A percentile compares a stretch with the other conserved stretches of the same genome.
Conservation (phyloP, 2,329 filamentous ascomycete genomes). For the Paracoccidioides lutzii region DNA sequence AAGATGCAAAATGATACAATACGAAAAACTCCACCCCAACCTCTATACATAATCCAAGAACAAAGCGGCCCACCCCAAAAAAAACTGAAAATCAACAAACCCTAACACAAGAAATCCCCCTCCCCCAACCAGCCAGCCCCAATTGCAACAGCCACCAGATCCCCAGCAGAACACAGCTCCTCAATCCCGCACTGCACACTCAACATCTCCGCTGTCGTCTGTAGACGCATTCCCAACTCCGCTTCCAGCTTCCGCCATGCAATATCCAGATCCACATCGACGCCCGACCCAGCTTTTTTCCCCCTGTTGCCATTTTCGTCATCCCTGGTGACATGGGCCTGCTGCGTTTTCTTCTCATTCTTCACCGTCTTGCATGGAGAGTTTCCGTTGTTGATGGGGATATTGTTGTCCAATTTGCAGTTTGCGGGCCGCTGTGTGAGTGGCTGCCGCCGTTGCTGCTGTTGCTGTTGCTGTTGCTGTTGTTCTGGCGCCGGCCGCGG, state of each 20-base stretch:
- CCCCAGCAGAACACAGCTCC: constrained; percentile 31
- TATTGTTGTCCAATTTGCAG: constrained; percentile 8
- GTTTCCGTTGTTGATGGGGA: background rate
- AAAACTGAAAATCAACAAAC: background rate
- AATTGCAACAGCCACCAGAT: constrained; percentile 32
- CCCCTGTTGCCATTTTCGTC: background rate
- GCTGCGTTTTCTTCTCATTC: constrained; percentile 2
- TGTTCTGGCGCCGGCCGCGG: too few species aligned
- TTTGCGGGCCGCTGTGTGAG: constrained; percentile 25
- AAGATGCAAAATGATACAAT: too few species aligned
- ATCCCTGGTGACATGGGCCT: background rate
- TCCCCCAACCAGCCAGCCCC: constrained; percentile 30
- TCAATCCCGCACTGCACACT: constrained; percentile 27
- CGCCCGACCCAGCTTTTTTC: background rate
- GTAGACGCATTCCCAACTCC: constrained; percentile 22
- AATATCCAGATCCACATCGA: background rate
- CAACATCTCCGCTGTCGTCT: constrained; percentile 23
- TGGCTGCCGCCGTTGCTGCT: constrained; percentile 14
- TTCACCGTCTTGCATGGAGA: constrained; percentile 1
- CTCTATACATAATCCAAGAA: background rate
- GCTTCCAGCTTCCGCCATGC: constrained; percentile 12
- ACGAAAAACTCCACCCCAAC: too few species aligned
- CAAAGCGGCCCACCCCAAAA: background rate
- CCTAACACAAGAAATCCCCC: constrained; percentile 24
- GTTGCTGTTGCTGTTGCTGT: background rate